Conservation (phyloP, 306 rosid genomes). For the Prunus padus region DNA sequence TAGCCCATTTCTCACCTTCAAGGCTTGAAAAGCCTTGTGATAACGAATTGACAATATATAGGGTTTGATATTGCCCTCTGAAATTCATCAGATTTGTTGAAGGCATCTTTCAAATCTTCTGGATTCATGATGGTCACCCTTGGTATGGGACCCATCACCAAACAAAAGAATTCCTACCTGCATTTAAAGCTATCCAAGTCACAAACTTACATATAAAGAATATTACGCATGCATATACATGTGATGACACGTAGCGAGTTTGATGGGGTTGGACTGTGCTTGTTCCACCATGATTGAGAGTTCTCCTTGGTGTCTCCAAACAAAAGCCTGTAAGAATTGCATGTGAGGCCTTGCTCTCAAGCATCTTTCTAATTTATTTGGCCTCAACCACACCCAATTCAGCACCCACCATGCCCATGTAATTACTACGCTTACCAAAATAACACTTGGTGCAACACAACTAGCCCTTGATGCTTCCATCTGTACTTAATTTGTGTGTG, state of each 20-base stretch:
- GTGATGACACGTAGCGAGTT: conserved; percentile 18
- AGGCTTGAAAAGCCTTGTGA: background rate
- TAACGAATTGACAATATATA: conserved; percentile 4
- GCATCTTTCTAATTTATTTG: conserved; percentile 25
- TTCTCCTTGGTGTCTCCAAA: conserved; percentile 35
- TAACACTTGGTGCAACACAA: background rate
- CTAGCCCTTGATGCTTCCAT: conserved; percentile 7
- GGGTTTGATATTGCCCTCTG: conserved; percentile 31
- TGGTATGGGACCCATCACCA: conserved; percentile 50
- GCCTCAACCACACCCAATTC: conserved; percentile 37
- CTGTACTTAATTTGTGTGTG: too few species aligned
- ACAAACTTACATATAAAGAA: background rate
- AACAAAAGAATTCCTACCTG: conserved; percentile 40
- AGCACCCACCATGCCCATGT: conserved; percentile 23
- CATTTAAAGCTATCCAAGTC: background rate
- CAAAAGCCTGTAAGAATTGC: conserved; percentile 33
- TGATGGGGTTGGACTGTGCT: conserved; percentile 37
- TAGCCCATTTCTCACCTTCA: conserved; percentile 52
- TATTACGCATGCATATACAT: background rate
- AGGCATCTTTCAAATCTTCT: conserved; percentile 37
- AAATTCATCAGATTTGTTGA: conserved; percentile 30
- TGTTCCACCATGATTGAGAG: background rate
- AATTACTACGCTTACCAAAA: background rate
- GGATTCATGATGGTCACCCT: conserved; percentile 40
- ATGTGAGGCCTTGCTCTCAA: conserved; percentile 36